Conservation (phyloP, 2,329 filamentous ascomycete genomes). For the Paraconiothyrium brasiliense region DNA sequence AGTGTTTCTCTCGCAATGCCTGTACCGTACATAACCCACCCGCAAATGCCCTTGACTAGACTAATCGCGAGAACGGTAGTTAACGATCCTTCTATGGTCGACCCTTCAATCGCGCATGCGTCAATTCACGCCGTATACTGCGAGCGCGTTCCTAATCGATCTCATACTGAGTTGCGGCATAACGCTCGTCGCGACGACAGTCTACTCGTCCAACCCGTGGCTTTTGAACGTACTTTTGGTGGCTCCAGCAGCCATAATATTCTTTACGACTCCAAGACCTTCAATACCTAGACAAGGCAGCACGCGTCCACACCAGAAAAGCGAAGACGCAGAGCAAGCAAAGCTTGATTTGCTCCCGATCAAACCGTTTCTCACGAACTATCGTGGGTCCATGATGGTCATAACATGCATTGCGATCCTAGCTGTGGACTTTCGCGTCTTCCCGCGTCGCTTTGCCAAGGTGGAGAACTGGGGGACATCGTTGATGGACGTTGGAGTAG, state of each 20-base stretch:
- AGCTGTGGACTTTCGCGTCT: slow-evolving; percentile 94
- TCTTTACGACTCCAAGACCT: slow-evolving; percentile 51
- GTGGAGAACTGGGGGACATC: slow-evolving; percentile 99
- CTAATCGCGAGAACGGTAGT: slow-evolving; percentile 61
- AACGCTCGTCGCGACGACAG: slow-evolving; percentile 83
- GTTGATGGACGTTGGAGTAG: slow-evolving; percentile 97
- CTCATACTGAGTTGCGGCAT: slow-evolving; percentile 86
- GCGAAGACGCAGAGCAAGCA: slow-evolving; percentile 26
- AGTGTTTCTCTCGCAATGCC: slow-evolving; percentile 84
- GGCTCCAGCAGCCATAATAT: slow-evolving; percentile 73
- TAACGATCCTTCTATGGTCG: slow-evolving; percentile 86
- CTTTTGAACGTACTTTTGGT: slow-evolving; percentile 79
- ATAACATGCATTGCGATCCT: slow-evolving; percentile 90
- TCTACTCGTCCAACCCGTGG: slow-evolving; percentile 79
- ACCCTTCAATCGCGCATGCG: slow-evolving; percentile 83
- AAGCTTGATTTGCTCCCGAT: slow-evolving; percentile 70
- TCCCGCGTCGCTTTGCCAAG: slow-evolving; percentile 94
- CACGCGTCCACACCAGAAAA: slow-evolving; percentile 33
- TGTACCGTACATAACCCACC: slow-evolving; percentile 61
- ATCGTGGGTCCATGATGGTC: slow-evolving; percentile 90
- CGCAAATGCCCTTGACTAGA: slow-evolving; percentile 26
- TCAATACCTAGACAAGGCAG: slow-evolving; percentile 23
- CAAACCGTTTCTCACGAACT: slow-evolving; percentile 92
- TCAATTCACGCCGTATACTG: slow-evolving; percentile 81
- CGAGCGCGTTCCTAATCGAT: slow-evolving; percentile 76